Conservation (phyloP, 2,329 filamentous ascomycete species). For the Ophiocordyceps camponoti-saundersi region DNA sequence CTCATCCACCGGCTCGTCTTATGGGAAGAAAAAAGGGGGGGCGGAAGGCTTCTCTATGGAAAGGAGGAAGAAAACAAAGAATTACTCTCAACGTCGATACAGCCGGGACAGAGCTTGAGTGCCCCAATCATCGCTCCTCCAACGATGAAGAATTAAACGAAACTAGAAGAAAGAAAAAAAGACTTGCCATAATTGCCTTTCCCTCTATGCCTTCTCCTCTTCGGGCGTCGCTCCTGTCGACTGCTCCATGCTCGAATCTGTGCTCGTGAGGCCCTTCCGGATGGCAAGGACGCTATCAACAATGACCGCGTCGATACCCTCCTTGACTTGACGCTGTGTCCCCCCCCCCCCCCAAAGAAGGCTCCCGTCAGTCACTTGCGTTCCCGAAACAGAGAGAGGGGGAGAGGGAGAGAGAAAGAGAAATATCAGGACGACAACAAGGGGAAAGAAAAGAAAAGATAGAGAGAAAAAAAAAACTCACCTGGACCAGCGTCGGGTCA, state of each 20-base stretch:
- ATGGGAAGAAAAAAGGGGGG: too few species aligned
- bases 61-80: too few species aligned
- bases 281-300: conserved; percentile 91
- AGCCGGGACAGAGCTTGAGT: too few species aligned
- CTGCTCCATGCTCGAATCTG: conserved; percentile 4
- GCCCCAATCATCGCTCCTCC: too few species aligned
- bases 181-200: not conserved
- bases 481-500: conserved; percentile 68
- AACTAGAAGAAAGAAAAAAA: not conserved
- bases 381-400: not conserved
- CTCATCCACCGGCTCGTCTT: too few species aligned
- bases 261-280: conserved; percentile 61
- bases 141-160: not conserved
- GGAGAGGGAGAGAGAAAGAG: not conserved
- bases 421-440: too few species aligned
- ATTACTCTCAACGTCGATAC: too few species aligned
- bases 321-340: conserved; percentile 63
- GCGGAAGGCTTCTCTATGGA: too few species aligned
- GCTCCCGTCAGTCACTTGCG: not conserved
- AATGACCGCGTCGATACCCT: conserved; percentile 95
- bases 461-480: conserved; percentile 25
- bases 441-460: not conserved
- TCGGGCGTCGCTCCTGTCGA: conserved; percentile 1
- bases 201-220: not conserved
- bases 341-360: too few species aligned